Conservation (phyloP, 2,329 filamentous ascomycete species). For the Saccharata proteae region DNA sequence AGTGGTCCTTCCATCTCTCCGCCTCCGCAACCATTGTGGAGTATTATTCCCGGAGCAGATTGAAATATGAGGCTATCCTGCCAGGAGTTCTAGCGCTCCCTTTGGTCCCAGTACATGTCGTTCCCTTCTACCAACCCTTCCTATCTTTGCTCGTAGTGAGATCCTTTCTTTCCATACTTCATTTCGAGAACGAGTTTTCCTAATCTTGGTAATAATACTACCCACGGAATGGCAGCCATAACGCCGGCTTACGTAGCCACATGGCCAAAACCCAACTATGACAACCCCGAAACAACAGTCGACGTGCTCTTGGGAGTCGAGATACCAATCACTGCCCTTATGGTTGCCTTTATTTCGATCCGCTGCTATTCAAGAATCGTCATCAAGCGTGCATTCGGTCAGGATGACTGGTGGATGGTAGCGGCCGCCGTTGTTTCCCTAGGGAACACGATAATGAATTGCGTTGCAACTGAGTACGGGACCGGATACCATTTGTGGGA, state of each 20-base stretch:
- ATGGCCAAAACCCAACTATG: slow-evolving; percentile 19
- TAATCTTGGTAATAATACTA: no score
- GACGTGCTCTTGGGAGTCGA: slow-evolving; percentile 15
- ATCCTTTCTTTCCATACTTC: no score
- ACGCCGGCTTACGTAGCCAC: slow-evolving; percentile 1
- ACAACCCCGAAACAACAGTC: slow-evolving; percentile 14
- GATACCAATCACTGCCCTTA: slow-evolving; percentile 13
- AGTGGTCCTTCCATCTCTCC: no score
- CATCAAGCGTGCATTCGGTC: slow-evolving; percentile 14
- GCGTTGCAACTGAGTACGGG: slow-evolving; percentile 14
- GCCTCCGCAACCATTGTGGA: no score
- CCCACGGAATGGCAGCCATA: no score
- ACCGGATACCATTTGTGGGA: slow-evolving; percentile 18
- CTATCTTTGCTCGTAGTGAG: no score
- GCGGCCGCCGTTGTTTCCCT: slow-evolving; percentile 12
- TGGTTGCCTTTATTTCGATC: slow-evolving; percentile 5
- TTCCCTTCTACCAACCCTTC: no score
- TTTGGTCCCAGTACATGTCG: no score
- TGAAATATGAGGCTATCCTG: no score
- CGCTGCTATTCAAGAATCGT: slow-evolving; percentile 17
- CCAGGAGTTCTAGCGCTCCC: no score
- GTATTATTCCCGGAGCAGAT: no score
- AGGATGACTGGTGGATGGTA: slow-evolving; percentile 18
- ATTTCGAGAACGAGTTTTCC: no score
- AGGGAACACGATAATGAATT: slow-evolving; percentile 15